Base-by-base conservation (phyloP, 768 basidiomycete species). In the Arthromyces matolae region DNA sequence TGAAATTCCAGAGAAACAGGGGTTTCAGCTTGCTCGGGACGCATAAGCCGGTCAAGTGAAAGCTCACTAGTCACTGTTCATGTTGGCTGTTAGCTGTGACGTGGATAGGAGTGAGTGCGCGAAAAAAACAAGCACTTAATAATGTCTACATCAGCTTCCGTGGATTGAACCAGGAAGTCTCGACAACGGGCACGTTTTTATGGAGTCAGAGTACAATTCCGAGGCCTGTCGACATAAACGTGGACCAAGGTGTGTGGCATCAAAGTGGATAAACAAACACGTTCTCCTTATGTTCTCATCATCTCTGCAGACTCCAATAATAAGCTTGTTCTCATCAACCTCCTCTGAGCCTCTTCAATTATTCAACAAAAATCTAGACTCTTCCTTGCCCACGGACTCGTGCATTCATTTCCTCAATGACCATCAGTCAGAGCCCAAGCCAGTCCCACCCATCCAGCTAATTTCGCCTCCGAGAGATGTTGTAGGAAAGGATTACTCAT, bases 301-400 rank as follows among this genome's bases (percentile, higher is more conserved):
- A 45, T 68, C 76, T 28, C 64, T 84, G 5, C 87, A 89, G 53
- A 78, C 86, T 3, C 64, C 76, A 29, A 60, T 78, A 18, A 65
- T 90, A n/a, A 89, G 85, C 13, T 57, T 90, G 16, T 87, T 90
- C 62, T 89, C 88, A 18, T 86, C 88, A 0, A 84, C 85, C 5
- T 74, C 77, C 19, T 79, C 77, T 42, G 73, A 82, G 35, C 81
- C 84, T 36, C 69, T 89, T 29, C 62, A 68, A 13, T 62, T 89
- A 5, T 89, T 85, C 65, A 66, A 66, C 1, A 50, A 62, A 5
- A 64, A 71, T 13, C 64, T 62, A 9, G 86, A 87, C 57, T n/a
- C 57, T 5, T 63, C 70, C 27, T 62, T 84, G 1, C 76, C 79
- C 4, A 61, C 75, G 5, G 84, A 86, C 61, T 88, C 87, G 1